Percentiles rank a stretch among this genome's conserved stretches.
phyloP scores from a whole-genome alignment of 2,329 filamentous ascomycete genomes.

The Tolypocladium endophyticum region DNA sequence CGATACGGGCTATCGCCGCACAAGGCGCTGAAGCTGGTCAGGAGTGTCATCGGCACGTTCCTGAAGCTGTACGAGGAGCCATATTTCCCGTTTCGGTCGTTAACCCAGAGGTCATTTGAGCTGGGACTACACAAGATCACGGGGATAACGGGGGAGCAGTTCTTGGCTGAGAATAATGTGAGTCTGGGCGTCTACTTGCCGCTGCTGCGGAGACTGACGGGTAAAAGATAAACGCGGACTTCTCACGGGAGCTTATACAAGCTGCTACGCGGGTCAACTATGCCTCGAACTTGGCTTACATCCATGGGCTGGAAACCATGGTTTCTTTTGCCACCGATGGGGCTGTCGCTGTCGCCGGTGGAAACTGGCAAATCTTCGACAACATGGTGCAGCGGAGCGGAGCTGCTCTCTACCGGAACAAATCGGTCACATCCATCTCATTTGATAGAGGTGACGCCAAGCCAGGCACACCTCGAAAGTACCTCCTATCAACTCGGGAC shows the following conservation, averaged over 20 bases:
- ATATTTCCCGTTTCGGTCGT: conserved; percentile 71
- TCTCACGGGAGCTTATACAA: conserved; percentile 75
- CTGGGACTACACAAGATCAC: conserved; percentile 59
- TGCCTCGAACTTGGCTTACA: conserved; percentile 73
- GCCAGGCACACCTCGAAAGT: conserved; percentile 30
- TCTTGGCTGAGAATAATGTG: conserved; percentile 52
- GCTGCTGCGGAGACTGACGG: background rate
- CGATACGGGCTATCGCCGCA: conserved; percentile 75
- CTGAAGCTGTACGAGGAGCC: conserved; percentile 70
- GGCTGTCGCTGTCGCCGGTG: conserved; percentile 66
- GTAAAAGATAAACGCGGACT: conserved; percentile 47
- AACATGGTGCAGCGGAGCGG: conserved; percentile 59
- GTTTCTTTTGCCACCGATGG: conserved; percentile 84
- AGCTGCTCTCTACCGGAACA: conserved; percentile 54
- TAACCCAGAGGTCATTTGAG: conserved; percentile 58
- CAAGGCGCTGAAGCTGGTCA: conserved; percentile 61
- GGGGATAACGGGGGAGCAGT: conserved; percentile 61
- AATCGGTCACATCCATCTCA: conserved; percentile 51
- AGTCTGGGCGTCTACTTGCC: background rate
- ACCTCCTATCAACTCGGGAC: conserved; percentile 30
- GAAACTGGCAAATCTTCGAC: conserved; percentile 94
- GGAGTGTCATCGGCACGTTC: conserved; percentile 61
- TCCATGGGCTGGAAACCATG: conserved; percentile 86
- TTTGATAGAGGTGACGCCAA: conserved; percentile 33
- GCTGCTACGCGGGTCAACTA: conserved; percentile 91